Conservation (phyloP, 2,329 filamentous ascomycete genomes). For the Monosporascus sp. region DNA sequence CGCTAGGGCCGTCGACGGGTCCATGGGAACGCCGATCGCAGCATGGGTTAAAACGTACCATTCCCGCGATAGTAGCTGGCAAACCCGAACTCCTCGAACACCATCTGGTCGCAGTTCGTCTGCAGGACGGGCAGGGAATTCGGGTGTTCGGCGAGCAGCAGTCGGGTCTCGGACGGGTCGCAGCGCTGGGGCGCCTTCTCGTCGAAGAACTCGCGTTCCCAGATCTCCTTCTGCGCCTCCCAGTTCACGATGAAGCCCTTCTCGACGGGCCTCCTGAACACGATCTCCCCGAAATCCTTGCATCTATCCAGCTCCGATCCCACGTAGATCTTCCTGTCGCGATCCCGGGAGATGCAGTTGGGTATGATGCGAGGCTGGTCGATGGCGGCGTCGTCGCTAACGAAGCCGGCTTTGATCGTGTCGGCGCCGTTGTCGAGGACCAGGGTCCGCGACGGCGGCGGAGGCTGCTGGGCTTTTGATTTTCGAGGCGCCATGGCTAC, state of each 20-base stretch:
- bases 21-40: no score
- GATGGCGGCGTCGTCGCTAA: slow-evolving; percentile 34
- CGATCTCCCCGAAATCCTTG: slow-evolving; percentile 82
- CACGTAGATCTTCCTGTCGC: slow-evolving; percentile 72
- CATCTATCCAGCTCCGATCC: slow-evolving; percentile 73
- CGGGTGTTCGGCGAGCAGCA: slow-evolving; percentile 80
- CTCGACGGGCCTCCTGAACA: slow-evolving; percentile 84
- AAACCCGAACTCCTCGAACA: slow-evolving; percentile 97
- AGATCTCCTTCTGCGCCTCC: slow-evolving; percentile 93
- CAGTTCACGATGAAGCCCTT: slow-evolving; percentile 94
- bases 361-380: slow-evolving; percentile 67
- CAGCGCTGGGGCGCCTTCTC: slow-evolving; percentile 60
- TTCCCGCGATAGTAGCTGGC: slow-evolving; percentile 73
- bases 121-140: slow-evolving; percentile 78
- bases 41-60: slow-evolving; percentile 38
- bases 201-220: slow-evolving; percentile 83
- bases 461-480: slow-evolving; percentile 43
- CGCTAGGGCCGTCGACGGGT: no score
- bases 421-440: slow-evolving; percentile 91
- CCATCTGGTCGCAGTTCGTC: slow-evolving; percentile 88
- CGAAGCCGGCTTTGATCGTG: slow-evolving; percentile 85
- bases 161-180: slow-evolving; percentile 73
- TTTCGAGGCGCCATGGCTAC: slow-evolving; percentile 33
- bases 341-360: slow-evolving; percentile 83
- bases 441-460: slow-evolving; percentile 62